Conservation (phyloP, 164 flowering plant species). For the Euptelea pleiosperma region DNA sequence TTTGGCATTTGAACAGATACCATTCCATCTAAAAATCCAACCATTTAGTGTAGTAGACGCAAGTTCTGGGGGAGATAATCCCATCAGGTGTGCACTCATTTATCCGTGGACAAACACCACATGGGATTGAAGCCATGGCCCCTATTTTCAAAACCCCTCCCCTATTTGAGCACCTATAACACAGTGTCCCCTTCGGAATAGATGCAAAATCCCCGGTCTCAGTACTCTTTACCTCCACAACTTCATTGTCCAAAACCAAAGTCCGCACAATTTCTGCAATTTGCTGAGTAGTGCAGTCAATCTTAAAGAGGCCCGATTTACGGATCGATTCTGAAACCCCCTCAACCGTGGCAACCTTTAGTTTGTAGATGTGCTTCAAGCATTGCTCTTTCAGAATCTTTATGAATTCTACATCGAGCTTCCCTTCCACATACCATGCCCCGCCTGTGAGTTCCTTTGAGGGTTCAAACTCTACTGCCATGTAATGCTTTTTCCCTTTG, state of each 20-base stretch:
- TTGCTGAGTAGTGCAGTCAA: slow-evolving; percentile 31
- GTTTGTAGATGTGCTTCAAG: slow-evolving; percentile 19
- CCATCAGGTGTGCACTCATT: slow-evolving; percentile 69
- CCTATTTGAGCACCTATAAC: slow-evolving; percentile 36
- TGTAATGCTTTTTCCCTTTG: slow-evolving; percentile 46
- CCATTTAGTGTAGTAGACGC: slow-evolving; percentile 64
- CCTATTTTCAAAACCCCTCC: slow-evolving; percentile 31
- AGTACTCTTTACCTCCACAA: slow-evolving; percentile 52
- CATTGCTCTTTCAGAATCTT: slow-evolving; percentile 25
- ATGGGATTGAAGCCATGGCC: slow-evolving; percentile 65
- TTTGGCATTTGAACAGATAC: too few relatives aligned
- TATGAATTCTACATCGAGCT: slow-evolving; percentile 43
- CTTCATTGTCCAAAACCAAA: slow-evolving; percentile 51
- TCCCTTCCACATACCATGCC: slow-evolving; percentile 55
- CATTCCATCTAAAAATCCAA: slow-evolving; percentile 40
- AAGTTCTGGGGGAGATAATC: slow-evolving; percentile 58
- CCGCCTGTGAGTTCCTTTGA: slow-evolving; percentile 72
- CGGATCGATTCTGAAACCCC: slow-evolving; percentile 22
- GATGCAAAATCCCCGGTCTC: slow-evolving; percentile 55
- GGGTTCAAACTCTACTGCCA: slow-evolving; percentile 66
- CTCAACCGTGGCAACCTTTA: slow-evolving; percentile 48
- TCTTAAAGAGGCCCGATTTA: slow-evolving; percentile 13
- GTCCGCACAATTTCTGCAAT: slow-evolving; percentile 46
- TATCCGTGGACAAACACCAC: slow-evolving; percentile 75
- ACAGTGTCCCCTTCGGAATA: slow-evolving; percentile 45